Evolutionary conservation across 768 basidiomycete genomes (phyloP).

Genomic region (Clathrus columnatus): DNA sequence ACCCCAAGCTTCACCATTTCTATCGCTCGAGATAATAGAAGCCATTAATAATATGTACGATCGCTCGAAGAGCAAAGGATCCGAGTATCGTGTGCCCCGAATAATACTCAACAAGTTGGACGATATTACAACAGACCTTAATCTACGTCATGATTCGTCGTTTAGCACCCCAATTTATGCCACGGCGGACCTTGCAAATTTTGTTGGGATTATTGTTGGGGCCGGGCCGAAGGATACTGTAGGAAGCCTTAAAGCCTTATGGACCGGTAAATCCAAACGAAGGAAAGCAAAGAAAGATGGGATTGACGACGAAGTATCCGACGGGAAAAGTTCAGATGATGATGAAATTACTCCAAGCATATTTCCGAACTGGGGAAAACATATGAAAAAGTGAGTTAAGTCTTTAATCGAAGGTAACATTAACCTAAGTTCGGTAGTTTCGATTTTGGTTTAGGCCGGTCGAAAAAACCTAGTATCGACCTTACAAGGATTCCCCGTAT

Average conservation of each 20-base stretch:
- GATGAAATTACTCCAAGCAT: slow-evolving; percentile 14
- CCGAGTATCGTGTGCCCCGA: slow-evolving; percentile 53
- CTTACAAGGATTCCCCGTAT: slow-evolving; percentile 17
- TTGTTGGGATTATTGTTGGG: slow-evolving; percentile 38
- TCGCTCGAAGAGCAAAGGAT: slow-evolving; percentile 34
- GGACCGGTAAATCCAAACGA: slow-evolving; percentile 3
- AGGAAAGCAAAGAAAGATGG: slow-evolving; percentile 4
- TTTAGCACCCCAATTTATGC: slow-evolving; percentile 5
- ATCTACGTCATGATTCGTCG: slow-evolving; percentile 18
- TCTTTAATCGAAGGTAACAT: background rate
- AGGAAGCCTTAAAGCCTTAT: slow-evolving; percentile 8
- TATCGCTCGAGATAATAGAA: slow-evolving; percentile 39
- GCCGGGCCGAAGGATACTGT: slow-evolving; percentile 9
- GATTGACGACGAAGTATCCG: slow-evolving; percentile 20
- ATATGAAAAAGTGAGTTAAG: slow-evolving; percentile 3
- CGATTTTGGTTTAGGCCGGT: slow-evolving; percentile 16
- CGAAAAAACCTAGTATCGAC: slow-evolving; percentile 28
- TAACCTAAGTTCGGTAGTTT: background rate
- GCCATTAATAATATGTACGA: slow-evolving; percentile 42
- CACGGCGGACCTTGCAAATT: slow-evolving; percentile 42
- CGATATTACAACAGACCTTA: slow-evolving; percentile 34
- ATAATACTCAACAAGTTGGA: slow-evolving; percentile 55
- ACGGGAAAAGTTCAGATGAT: slow-evolving; percentile 29
- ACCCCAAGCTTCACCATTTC: slow-evolving; percentile 12
- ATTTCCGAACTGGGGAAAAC: slow-evolving; percentile 8